Evolutionary conservation across 495 filamentous ascomycete genomes (phyloP), one percentile per base, ranked within the genome.

Genomic region (Rostrohypoxylon terebratum): DNA sequence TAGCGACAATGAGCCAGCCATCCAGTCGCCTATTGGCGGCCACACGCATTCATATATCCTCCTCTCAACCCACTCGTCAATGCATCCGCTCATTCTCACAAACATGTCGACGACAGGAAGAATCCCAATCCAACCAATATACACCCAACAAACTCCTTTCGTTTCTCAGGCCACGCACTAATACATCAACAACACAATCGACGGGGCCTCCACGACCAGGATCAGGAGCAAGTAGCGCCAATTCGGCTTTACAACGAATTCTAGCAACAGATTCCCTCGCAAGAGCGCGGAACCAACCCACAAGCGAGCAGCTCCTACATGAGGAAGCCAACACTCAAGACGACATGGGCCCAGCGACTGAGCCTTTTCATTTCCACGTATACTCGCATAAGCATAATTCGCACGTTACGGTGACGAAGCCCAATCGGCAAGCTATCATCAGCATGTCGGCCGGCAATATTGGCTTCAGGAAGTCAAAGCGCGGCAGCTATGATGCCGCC

Each of bases 361-460:
- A 87, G 60, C 88, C 91, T 8, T 91, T 96, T 82, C 92, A 95
- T 74, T 87, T 99, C 63, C 93, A 98, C 83, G 85, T 99, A 78
- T 96, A 89, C 80, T 77, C 89, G 38, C 89, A 90, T 69, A 96
- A 92, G 83, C 96, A 97, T 86, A 99, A 99, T 83, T 93, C 92
- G 11, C 92, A 98, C 77, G 86, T 99, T 78, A 96, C 95, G 5
- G 85, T 97, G 69, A 92, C 92, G 40, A 87, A 87, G 72, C 94
- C 94, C 14, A 90, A 94, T 63, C 90, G 92, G 11, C 86, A 91
- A 65, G 85, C 92, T 2, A 80, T 97, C 28, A 81, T 99, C 71
- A 92, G 90, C 8, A 78, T 95, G 67, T 90, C 90, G 28, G 84
- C 89, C 44, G 96, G 96, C 13, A 92, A 96, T 59, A 84, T 99